Evolutionary conservation across 805 yeast genomes (phyloP).

Genomic region (Myxozyma monticola): DNA sequence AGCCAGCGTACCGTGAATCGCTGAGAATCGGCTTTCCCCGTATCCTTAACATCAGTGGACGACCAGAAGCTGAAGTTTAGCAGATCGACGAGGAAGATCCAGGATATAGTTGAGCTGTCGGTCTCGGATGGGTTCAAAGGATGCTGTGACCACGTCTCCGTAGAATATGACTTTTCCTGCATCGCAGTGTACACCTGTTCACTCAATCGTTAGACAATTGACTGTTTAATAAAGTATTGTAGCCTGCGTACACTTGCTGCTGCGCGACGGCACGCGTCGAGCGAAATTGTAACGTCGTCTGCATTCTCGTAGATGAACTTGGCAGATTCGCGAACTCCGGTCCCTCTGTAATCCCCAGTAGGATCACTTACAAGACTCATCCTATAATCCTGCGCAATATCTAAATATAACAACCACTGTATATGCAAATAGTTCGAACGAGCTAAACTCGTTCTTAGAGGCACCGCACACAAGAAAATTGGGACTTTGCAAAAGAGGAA

Average conservation of each 20-base stretch:
- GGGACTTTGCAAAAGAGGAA: no score
- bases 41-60: constrained; percentile 38
- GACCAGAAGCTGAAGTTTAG: constrained; percentile 50
- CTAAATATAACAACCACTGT: no score
- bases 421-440: no score
- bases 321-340: constrained; percentile 36
- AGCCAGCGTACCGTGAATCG: constrained; percentile 41
- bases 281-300: constrained; percentile 37
- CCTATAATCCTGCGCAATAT: no score
- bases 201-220: background rate
- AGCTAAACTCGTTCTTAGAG: no score
- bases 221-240: background rate
- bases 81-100: constrained; percentile 47
- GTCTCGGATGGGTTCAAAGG: constrained; percentile 38
- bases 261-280: constrained; percentile 35
- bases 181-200: constrained; percentile 34
- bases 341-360: no score
- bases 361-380: no score
- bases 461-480: no score
- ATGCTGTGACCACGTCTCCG: constrained; percentile 43
- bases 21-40: constrained; percentile 36
- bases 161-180: constrained; percentile 36
- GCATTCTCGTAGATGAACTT: constrained; percentile 35
- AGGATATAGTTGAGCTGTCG: constrained; percentile 34
- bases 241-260: constrained; percentile 31